phyloP scores from a whole-genome alignment of 1,139 yeast genomes.

The Zygoascus hellenicus region DNA sequence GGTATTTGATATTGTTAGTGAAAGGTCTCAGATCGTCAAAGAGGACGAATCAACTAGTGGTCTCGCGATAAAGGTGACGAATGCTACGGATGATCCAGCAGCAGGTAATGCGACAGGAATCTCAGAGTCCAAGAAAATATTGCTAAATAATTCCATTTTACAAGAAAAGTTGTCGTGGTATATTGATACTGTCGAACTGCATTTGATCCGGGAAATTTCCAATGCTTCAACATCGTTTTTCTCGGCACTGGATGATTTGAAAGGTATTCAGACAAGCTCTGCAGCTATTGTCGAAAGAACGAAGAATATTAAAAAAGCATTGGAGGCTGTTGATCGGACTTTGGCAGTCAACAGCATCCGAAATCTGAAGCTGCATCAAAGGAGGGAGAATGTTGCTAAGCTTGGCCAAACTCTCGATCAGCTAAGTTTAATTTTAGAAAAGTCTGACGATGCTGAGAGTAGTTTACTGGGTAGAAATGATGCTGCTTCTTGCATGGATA shows the following conservation, averaged over 20 bases:
- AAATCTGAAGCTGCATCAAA: slow-evolving; percentile 47
- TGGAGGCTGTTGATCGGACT: slow-evolving; percentile 39
- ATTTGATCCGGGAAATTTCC: slow-evolving; percentile 75
- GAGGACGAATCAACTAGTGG: slow-evolving; percentile 4
- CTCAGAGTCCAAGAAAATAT: slow-evolving; percentile 24
- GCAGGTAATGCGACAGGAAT: background rate
- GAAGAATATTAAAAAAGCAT: slow-evolving; percentile 38
- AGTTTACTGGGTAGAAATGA: slow-evolving; percentile 28
- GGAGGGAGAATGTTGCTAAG: slow-evolving; percentile 54
- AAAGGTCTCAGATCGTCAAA: slow-evolving; percentile 39
- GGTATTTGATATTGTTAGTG: slow-evolving; percentile 67
- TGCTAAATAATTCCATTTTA: slow-evolving; percentile 49
- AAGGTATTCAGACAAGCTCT: slow-evolving; percentile 55
- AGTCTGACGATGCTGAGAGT: slow-evolving; percentile 49
- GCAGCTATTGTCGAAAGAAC: slow-evolving; percentile 47
- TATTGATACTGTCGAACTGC: slow-evolving; percentile 77
- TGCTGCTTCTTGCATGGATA: slow-evolving; percentile 43
- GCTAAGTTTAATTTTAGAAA: slow-evolving; percentile 32
- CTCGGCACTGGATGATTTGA: slow-evolving; percentile 72
- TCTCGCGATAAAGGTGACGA: slow-evolving; percentile 2
- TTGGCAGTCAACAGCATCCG: slow-evolving; percentile 51
- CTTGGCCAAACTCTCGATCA: slow-evolving; percentile 66
- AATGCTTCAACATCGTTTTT: slow-evolving; percentile 80
- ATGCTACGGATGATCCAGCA: slow-evolving; percentile 16
- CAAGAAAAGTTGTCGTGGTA: slow-evolving; percentile 80